Conservation (phyloP, 2,329 filamentous ascomycete genomes). For the Monilinia laxa region DNA sequence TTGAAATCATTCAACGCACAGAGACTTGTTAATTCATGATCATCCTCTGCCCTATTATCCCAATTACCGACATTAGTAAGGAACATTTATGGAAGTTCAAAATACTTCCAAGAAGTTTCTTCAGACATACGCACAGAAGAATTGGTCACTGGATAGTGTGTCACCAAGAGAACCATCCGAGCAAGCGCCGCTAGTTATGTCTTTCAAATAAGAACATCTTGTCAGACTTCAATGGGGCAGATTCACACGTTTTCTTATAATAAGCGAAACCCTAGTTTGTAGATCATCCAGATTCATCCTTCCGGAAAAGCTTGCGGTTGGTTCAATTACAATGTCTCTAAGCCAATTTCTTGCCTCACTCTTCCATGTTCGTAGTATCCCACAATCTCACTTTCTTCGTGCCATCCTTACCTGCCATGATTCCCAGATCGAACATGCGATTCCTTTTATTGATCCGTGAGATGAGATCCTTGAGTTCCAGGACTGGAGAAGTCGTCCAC, state of each 20-base stretch:
- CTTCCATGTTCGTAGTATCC: neutral
- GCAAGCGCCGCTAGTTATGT: constrained; percentile 2
- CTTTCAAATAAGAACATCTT: too few species aligned
- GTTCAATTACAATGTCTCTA: neutral
- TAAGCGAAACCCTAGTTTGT: neutral
- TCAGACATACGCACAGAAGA: constrained; percentile 14
- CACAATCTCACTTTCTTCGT: neutral
- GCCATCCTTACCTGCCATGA: constrained; percentile 15
- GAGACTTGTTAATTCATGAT: neutral
- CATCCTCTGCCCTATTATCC: neutral
- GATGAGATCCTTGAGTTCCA: neutral
- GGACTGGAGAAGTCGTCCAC: neutral
- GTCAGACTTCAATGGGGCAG: too few species aligned
- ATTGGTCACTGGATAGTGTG: neutral
- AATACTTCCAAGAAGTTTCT: neutral
- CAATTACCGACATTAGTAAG: constrained; percentile 15
- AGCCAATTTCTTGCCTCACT: neutral
- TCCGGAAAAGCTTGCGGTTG: neutral
- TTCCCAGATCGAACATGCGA: neutral
- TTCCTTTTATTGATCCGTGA: neutral
- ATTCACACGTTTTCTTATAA: neutral
- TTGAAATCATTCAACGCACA: neutral
- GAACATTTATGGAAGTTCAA: neutral
- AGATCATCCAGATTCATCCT: neutral
- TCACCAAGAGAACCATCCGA: neutral